Evolutionary conservation across 2,329 filamentous ascomycete species (phyloP), one percentile per base, ranked within the genome.

Genomic region (Gaeumannomyces sp.): DNA sequence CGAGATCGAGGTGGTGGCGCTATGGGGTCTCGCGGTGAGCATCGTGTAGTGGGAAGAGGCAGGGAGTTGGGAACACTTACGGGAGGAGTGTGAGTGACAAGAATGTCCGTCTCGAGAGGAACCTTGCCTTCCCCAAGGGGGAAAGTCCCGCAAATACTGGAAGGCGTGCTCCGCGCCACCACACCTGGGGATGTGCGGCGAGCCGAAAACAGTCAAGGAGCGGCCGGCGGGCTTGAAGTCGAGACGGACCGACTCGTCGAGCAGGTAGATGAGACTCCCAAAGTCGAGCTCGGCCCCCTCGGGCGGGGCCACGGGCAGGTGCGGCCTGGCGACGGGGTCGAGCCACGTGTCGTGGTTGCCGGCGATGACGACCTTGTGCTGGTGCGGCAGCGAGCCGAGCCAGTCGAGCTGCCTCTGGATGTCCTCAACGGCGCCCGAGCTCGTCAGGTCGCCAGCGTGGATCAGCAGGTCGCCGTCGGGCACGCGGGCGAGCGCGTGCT

Each of bases 291-390:
- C 76, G 67, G 22, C 14, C n/a, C 13, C 63, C 16, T 56, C 78
- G 77, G n/a, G 8, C 1, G 78, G 76, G n/a, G 79, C 72, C 27
- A 81, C 80, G 72, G 92, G 87, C 60, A 83, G 79, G 13, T 81
- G 76, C 22, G 74, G 76, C 4, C 90, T 83, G 19, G 86, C 87
- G 45, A 81, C 80, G 29, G 84, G 80, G 75, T 96, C 94, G 67
- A 96, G 90, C 79, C 87, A 96, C 71, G 86, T 89, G 73, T 97
- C 94, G 75, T 97, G 94, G 73, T 97, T 97, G 1, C 94, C 94
- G 38, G 87, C 86, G 38, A 98, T 87, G 50, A 93, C 84, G 29
- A 97, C 81, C 76, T 97, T 96, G 75, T 96, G 84, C 50, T 78
- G 77, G 72, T 97, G 92, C 0, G 91, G 90, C 10, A 93, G 83